Percentiles rank a stretch among this genome's conserved stretches.
phyloP scores from a whole-genome alignment of 1,284 basidiomycete species.

The Rhodotorula sp. region DNA sequence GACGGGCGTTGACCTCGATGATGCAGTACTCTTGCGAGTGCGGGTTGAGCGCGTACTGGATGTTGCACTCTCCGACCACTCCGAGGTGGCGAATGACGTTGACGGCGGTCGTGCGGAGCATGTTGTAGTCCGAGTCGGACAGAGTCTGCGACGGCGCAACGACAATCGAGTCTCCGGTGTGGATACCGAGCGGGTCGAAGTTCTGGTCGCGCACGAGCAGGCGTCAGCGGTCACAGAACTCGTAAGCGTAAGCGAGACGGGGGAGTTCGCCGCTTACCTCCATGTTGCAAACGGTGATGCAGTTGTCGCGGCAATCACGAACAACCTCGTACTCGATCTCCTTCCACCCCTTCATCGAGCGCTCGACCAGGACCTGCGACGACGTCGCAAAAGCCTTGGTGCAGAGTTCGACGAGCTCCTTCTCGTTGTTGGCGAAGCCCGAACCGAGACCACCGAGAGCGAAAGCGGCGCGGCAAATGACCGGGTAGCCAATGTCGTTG shows the following conservation, averaged over 20 bases:
- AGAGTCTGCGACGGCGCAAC: conserved; percentile 96
- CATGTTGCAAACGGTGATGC: conserved; percentile 99
- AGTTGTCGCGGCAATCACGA: conserved; percentile 95
- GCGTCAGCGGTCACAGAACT: neutral
- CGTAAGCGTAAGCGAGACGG: neutral
- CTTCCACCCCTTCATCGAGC: conserved; percentile 99
- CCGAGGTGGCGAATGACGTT: conserved; percentile 97
- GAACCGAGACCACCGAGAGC: conserved; percentile 93
- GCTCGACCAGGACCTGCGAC: conserved; percentile 96
- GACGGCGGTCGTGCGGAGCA: conserved; percentile 96
- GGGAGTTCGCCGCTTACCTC: conserved; percentile 63
- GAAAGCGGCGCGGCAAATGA: conserved; percentile 95
- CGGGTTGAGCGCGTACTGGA: conserved; percentile 97
- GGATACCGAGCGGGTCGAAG: conserved; percentile 97
- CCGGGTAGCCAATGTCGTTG: conserved; percentile 84
- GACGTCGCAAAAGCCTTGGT: conserved; percentile 93
- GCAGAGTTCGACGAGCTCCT: conserved; percentile 81
- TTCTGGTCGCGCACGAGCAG: conserved; percentile 60
- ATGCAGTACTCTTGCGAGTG: conserved; percentile 95
- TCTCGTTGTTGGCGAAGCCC: conserved; percentile 89
- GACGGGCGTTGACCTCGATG: conserved; percentile 99
- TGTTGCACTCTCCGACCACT: conserved; percentile 97
- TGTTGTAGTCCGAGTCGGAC: conserved; percentile 95
- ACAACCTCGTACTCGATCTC: conserved; percentile 99
- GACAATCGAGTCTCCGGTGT: conserved; percentile 99